A percentile compares a stretch with the other conserved stretches of the same genome.
Evolutionary conservation across 2,329 filamentous ascomycete genomes (phyloP).

Genomic region (Trichoderma sp.): DNA sequence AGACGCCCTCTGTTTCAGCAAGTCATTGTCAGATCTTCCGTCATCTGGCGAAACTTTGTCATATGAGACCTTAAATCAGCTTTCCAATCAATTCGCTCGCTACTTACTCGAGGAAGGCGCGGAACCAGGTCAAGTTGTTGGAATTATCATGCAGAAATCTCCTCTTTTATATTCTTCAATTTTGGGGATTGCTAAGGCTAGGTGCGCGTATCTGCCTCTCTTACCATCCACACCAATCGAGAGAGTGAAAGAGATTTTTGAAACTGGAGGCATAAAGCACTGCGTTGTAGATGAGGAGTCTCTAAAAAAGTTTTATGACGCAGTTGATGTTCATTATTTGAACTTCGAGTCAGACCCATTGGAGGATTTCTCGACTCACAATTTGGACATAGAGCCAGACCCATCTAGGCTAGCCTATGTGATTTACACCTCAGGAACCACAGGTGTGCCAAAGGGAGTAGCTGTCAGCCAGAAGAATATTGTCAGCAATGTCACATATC

Average conservation of each 20-base stretch:
- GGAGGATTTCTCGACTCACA: slow-evolving; percentile 36
- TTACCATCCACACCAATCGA: slow-evolving; percentile 68
- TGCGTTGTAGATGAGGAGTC: slow-evolving; percentile 47
- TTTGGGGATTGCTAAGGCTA: slow-evolving; percentile 71
- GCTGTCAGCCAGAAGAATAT: slow-evolving; percentile 76
- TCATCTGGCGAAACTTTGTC: slow-evolving; percentile 51
- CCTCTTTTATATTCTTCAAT: slow-evolving; percentile 71
- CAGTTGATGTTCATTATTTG: slow-evolving; percentile 33
- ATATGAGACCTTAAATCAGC: slow-evolving; percentile 64
- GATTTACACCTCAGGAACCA: slow-evolving; percentile 83
- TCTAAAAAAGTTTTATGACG: slow-evolving; percentile 21
- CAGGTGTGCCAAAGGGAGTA: slow-evolving; percentile 78
- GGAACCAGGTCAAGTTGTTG: slow-evolving; percentile 60
- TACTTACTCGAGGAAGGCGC: slow-evolving; percentile 52
- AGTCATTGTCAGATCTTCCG: slow-evolving; percentile 32
- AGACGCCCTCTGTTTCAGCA: slow-evolving; percentile 66
- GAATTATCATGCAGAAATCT: slow-evolving; percentile 77
- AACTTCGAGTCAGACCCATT: slow-evolving; percentile 39
- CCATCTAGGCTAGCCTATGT: slow-evolving; percentile 67
- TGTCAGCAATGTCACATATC: slow-evolving; percentile 69
- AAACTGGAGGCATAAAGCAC: slow-evolving; percentile 55
- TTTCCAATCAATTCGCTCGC: slow-evolving; percentile 64
- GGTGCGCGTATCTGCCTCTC: slow-evolving; percentile 78
- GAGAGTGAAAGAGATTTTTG: slow-evolving; percentile 62
- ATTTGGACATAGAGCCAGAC: slow-evolving; percentile 43